These are phyloP conservation scores for Madurella mycetomatis DNA, from an alignment of 2,329 filamentous ascomycete species.

Conservation along the genomic window DNA sequence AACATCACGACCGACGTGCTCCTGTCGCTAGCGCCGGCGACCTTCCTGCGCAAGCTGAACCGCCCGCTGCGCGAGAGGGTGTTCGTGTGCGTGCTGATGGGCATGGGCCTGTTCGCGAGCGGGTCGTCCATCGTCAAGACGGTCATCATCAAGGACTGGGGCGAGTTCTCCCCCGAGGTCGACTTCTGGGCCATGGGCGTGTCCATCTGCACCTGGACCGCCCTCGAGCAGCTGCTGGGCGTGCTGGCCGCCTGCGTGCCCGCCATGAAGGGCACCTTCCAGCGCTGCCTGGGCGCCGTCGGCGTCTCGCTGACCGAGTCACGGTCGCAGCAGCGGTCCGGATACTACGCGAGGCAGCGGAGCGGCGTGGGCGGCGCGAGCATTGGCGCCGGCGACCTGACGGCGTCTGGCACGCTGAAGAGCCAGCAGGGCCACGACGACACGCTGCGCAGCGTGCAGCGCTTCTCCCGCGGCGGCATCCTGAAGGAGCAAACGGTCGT, in stretches of 20 bases:
- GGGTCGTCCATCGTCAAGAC: constrained; percentile 22
- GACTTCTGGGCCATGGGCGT: constrained; percentile 20
- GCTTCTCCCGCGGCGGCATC: constrained; percentile 2
- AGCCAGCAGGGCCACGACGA: constrained; percentile 1
- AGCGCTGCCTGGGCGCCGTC: constrained; percentile 17
- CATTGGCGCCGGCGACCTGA: neutral
- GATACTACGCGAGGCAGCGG: constrained; percentile 10
- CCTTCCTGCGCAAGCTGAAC: constrained; percentile 23
- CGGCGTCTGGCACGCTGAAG: neutral
- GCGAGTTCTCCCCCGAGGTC: constrained; percentile 1
- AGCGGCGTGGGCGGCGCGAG: neutral
- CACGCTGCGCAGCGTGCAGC: neutral
- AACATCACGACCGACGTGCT: constrained; percentile 25
- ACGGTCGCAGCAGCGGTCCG: constrained; percentile 6
- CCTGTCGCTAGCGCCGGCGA: constrained; percentile 22
- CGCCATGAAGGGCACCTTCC: constrained; percentile 23
- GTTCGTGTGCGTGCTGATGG: constrained; percentile 25
- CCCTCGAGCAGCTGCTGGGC: constrained; percentile 22
- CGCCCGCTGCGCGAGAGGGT: constrained; percentile 22
- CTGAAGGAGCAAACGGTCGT: neutral
- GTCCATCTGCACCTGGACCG: constrained; percentile 23
- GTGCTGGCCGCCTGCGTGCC: constrained; percentile 25
- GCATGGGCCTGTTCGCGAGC: constrained; percentile 24
- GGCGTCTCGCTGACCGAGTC: constrained; percentile 19
- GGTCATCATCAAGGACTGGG: constrained; percentile 20